phyloP scores from a whole-genome alignment of 352 stramenopile genomes.

The Pythium diclinum region DNA sequence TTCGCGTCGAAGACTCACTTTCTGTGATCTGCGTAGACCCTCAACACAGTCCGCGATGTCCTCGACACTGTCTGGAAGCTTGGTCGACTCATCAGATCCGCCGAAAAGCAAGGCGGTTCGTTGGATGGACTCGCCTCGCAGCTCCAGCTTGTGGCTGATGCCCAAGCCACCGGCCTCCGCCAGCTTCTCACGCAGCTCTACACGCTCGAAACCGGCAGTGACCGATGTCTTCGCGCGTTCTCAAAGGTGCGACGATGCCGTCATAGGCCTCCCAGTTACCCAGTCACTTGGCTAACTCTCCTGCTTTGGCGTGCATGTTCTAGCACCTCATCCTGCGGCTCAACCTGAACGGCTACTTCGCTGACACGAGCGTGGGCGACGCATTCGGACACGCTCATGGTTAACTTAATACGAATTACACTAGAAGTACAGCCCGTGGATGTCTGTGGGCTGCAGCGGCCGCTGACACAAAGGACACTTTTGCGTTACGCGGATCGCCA shows the following conservation, averaged over 20 bases:
- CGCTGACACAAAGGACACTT: constrained; percentile 80
- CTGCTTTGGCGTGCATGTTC: constrained; percentile 16
- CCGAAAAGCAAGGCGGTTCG: constrained; percentile 7
- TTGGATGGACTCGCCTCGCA: constrained; percentile 19
- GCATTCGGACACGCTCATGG: not conserved
- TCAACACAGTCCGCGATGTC: not conserved
- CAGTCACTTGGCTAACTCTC: not conserved
- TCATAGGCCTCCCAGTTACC: not conserved
- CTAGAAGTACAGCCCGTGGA: constrained; percentile 79
- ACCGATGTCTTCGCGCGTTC: constrained; percentile 8
- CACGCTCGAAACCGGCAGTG: constrained; percentile 5
- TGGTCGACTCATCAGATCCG: constrained; percentile 16
- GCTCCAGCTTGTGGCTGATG: not conserved
- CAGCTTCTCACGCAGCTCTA: constrained; percentile 10
- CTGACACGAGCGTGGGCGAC: constrained; percentile 3
- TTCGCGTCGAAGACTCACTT: not conserved
- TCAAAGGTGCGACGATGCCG: constrained; percentile 14
- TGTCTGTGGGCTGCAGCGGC: constrained; percentile 55
- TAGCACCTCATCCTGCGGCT: constrained; percentile 59
- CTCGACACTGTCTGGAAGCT: constrained; percentile 21
- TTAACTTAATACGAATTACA: constrained; percentile 22
- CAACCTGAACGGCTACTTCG: constrained; percentile 50
- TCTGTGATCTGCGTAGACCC: constrained; percentile 1
- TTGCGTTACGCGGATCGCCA: constrained; percentile 59
- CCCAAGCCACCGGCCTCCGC: constrained; percentile 5